A percentile compares a stretch with the other conserved stretches of the same genome.
Evolutionary conservation across 345 rosid species (phyloP).

Genomic region (Nasturtium officinale): DNA sequence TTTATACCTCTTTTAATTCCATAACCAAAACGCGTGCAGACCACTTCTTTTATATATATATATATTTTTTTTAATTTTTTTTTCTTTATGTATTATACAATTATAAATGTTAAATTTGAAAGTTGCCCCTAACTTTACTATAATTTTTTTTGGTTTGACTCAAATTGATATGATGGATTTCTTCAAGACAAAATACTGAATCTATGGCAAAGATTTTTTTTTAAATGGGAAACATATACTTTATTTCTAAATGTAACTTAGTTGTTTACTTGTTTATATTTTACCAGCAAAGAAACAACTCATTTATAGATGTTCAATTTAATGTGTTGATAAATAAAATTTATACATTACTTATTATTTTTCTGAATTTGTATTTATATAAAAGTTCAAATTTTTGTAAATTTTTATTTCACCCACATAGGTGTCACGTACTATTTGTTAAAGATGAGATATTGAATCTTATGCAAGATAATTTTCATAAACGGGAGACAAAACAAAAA

Average conservation of each 20-base stretch:
- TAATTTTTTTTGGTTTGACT: background rate
- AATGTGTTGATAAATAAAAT: background rate
- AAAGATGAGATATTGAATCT: background rate
- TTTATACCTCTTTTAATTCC: conserved; percentile 2
- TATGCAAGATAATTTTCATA: background rate
- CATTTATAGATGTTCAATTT: background rate
- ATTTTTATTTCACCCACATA: background rate
- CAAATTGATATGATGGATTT: background rate
- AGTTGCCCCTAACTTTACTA: background rate
- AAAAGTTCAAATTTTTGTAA: background rate
- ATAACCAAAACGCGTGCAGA: conserved; percentile 31
- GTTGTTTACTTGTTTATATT: background rate
- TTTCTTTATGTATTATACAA: background rate
- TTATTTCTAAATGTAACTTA: background rate
- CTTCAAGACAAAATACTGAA: background rate
- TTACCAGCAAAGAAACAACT: background rate
- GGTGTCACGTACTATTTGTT: background rate
- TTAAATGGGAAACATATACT: background rate
- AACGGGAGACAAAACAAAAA: too few species aligned
- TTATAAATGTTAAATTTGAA: background rate
- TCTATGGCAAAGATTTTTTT: background rate
- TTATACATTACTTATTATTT: background rate
- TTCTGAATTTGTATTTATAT: too few species aligned
- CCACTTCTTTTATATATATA: conserved; percentile 22
- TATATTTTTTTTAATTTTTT: too few species aligned